phyloP scores from a whole-genome alignment of 2,329 filamentous ascomycete species.

The Neofusicoccum laricinum region DNA sequence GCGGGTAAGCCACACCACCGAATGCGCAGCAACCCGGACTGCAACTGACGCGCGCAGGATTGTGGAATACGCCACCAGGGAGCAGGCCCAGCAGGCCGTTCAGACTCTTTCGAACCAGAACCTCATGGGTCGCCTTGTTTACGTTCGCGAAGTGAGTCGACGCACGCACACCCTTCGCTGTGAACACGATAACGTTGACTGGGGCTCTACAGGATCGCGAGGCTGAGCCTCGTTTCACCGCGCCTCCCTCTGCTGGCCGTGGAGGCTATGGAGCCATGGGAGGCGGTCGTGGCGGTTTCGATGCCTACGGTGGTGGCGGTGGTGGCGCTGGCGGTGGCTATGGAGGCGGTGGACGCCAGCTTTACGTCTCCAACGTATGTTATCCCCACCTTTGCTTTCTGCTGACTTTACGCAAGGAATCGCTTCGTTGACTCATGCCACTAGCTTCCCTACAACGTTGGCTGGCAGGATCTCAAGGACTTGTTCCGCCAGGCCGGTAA shows the following conservation, averaged over 20 bases:
- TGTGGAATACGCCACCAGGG: conserved; percentile 99
- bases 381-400: conserved; percentile 30
- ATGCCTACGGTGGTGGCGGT: conserved; percentile 42
- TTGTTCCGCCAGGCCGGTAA: conserved; percentile 96
- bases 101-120: conserved; percentile 98
- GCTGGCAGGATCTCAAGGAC: conserved; percentile 99
- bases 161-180: neutral
- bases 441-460: conserved; percentile 93
- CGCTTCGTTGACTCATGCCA: conserved; percentile 18
- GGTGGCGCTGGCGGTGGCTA: conserved; percentile 50
- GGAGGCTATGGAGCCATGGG: conserved; percentile 47
- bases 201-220: conserved; percentile 75
- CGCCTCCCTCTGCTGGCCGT: conserved; percentile 51
- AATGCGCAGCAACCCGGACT: neutral
- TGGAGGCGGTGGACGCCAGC: conserved; percentile 74
- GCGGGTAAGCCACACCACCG: conserved; percentile 71
- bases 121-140: conserved; percentile 96
- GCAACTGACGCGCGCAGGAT: conserved; percentile 60
- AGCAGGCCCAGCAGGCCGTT: conserved; percentile 97
- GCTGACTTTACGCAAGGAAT: conserved; percentile 15
- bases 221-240: conserved; percentile 93
- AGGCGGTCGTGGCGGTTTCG: conserved; percentile 35
- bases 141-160: conserved; percentile 82
- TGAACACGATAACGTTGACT: neutral
- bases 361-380: conserved; percentile 98